These are phyloP conservation scores for Eustoma russellianum DNA, from an alignment of 257 asterid genomes.

Conservation along the genomic window DNA sequence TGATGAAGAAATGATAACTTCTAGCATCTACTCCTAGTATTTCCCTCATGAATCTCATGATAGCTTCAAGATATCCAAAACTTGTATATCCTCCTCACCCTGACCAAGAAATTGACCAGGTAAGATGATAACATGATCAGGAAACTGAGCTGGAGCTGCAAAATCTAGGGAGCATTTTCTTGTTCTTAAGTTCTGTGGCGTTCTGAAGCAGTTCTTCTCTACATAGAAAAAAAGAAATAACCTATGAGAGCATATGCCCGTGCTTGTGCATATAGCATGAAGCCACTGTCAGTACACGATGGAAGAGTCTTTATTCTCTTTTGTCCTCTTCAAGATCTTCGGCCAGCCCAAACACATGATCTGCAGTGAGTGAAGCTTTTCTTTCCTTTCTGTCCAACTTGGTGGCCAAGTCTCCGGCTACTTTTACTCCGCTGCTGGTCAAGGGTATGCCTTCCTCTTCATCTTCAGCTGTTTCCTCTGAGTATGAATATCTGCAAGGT, in stretches of 20 bases:
- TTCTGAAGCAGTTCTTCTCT: conserved; percentile 8
- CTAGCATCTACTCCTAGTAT: too few relatives aligned
- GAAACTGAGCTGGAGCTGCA: neutral
- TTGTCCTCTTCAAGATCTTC: conserved; percentile 37
- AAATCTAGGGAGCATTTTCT: conserved; percentile 1
- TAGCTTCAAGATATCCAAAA: too few relatives aligned
- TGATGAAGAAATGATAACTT: too few relatives aligned
- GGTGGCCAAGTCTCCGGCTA: conserved; percentile 55
- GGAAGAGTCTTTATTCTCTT: conserved; percentile 24
- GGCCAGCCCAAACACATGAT: conserved; percentile 48
- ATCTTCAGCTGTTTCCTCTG: conserved; percentile 71
- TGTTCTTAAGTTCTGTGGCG: neutral
- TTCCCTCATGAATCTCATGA: too few relatives aligned
- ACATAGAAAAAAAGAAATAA: neutral
- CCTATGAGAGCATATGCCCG: conserved; percentile 1
- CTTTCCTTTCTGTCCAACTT: conserved; percentile 47
- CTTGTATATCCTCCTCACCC: neutral
- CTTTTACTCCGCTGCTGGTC: conserved; percentile 51
- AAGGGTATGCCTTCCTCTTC: conserved; percentile 83
- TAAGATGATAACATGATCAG: neutral
- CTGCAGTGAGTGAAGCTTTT: conserved; percentile 42
- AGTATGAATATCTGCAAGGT: conserved; percentile 66
- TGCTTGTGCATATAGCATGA: neutral
- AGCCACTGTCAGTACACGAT: neutral
- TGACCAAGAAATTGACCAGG: neutral